phyloP scores from a whole-genome alignment of 805 yeast genomes.

The Zygosaccharomyces lentus region DNA sequence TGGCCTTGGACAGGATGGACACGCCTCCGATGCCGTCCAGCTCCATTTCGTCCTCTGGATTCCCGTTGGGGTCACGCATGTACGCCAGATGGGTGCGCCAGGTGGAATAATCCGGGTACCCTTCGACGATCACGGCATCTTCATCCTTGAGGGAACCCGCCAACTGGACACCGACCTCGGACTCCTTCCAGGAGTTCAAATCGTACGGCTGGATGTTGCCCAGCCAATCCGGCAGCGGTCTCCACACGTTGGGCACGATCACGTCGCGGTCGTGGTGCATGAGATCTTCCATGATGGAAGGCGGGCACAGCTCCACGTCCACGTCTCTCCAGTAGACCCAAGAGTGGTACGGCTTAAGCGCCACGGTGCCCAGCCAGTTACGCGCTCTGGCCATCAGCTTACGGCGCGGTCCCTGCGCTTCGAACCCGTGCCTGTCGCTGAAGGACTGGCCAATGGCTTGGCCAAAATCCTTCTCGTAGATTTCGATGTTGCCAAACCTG shows the following conservation, averaged over 20 bases:
- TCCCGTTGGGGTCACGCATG: conserved; percentile 90
- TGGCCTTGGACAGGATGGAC: conserved; percentile 81
- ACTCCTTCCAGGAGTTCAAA: conserved; percentile 80
- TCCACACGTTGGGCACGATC: conserved; percentile 92
- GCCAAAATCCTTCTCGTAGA: conserved; percentile 88
- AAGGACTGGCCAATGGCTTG: conserved; percentile 91
- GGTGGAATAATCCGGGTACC: conserved; percentile 94
- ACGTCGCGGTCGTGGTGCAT: conserved; percentile 91
- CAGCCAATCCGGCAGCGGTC: conserved; percentile 82
- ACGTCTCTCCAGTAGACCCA: conserved; percentile 99
- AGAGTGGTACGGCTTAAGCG: conserved; percentile 85
- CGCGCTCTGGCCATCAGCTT: conserved; percentile 94
- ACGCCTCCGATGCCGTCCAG: conserved; percentile 98
- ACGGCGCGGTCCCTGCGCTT: conserved; percentile 92
- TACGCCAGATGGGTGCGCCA: conserved; percentile 98
- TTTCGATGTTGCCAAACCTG: conserved; percentile 80
- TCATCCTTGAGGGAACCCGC: conserved; percentile 71
- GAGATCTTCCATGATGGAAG: conserved; percentile 80
- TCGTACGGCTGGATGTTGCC: conserved; percentile 84
- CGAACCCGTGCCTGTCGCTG: conserved; percentile 90
- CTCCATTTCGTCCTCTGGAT: conserved; percentile 87
- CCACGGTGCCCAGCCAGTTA: conserved; percentile 86
- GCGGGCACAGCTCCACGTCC: conserved; percentile 88
- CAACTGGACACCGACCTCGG: conserved; percentile 73
- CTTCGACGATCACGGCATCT: conserved; percentile 96